Base-by-base conservation (phyloP, 345 rosid species). In the Brassica juncea region DNA sequence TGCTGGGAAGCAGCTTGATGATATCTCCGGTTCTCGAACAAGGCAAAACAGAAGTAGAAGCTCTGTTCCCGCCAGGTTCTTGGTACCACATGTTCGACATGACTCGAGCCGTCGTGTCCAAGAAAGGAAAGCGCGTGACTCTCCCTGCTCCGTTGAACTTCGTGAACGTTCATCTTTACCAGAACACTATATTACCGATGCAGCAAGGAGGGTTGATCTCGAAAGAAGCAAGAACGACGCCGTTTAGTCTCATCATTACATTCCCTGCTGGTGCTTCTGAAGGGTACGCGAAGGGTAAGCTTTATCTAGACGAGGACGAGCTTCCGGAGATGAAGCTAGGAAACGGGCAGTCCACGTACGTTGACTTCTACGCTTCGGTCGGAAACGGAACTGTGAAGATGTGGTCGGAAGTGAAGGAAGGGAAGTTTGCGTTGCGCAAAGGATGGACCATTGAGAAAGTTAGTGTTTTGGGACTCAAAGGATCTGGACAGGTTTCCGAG, bases 21-120 rank as follows among this genome's bases (percentile, higher is more conserved):
- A 84, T 93, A 44, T 93, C 99, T 54, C 99, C 98, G 2, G 99
- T 93, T 82, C 93, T 95, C 10, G 88, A 93, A 75, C 44, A 91
- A 77, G 98, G 49, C 49, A 42, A 42, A 11, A 11, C n/a, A 2
- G 12, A 9, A 42, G 14, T 44, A 11, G 4, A 44, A 11, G 14
- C n/a, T 44, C 5, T 44, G 52, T 11, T 44, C n/a, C 52, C n/a
- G 5, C 14, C n/a, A 2, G n/a, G 52, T 11, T 11, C 14, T 44
- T 44, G 52, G 52, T 44, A 11, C 52, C 52, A 11, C 4, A 44
- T 11, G 52, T 44, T 11, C 52, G 52, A 11, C 52, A 85, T 87
- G 52, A 44, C 52, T 2, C 14, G 11, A 11, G n/a, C 81, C 63
- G 74, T 95, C 19, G 75, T 76, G 1, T 91, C 96, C 52, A 44